Evolutionary conservation across 2,329 filamentous ascomycete species (phyloP).

Genomic region (Lasiodiplodia hormozganensis): DNA sequence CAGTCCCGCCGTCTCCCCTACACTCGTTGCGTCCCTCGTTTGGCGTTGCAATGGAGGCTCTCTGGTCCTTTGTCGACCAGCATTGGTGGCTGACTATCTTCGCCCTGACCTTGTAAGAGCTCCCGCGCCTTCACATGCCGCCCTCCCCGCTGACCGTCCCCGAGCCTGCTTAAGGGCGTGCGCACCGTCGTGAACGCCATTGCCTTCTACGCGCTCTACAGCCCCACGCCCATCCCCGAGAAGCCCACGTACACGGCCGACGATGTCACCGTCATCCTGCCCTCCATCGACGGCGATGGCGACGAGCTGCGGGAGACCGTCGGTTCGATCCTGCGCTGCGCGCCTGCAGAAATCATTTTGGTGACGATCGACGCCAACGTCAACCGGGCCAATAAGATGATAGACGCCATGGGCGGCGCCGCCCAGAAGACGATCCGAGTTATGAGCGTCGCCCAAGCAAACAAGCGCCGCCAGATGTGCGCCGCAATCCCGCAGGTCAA

Average conservation of each 20-base stretch:
- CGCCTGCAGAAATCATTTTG: constrained; percentile 76
- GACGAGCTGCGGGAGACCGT: constrained; percentile 84
- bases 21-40: constrained; percentile 30
- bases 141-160: background rate
- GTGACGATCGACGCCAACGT: constrained; percentile 86
- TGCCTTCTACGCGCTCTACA: constrained; percentile 82
- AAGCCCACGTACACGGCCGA: constrained; percentile 79
- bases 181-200: constrained; percentile 84
- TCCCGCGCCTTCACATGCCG: constrained; percentile 5
- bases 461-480: constrained; percentile 94
- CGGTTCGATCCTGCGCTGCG: constrained; percentile 74
- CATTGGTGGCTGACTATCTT: constrained; percentile 30
- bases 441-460: constrained; percentile 81
- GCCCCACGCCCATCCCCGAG: constrained; percentile 80
- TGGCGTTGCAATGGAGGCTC: constrained; percentile 30
- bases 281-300: constrained; percentile 87
- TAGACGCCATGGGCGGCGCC: constrained; percentile 48
- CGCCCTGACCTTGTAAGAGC: constrained; percentile 26
- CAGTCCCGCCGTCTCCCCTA: constrained; percentile 23
- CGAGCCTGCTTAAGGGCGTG: constrained; percentile 84
- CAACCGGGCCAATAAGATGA: constrained; percentile 69
- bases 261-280: constrained; percentile 93
- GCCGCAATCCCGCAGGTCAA: constrained; percentile 84
- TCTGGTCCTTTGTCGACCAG: constrained; percentile 30
- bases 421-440: constrained; percentile 69